Conservation (phyloP, 129 eudicot species). For the Gnaphalium uliginosum region DNA sequence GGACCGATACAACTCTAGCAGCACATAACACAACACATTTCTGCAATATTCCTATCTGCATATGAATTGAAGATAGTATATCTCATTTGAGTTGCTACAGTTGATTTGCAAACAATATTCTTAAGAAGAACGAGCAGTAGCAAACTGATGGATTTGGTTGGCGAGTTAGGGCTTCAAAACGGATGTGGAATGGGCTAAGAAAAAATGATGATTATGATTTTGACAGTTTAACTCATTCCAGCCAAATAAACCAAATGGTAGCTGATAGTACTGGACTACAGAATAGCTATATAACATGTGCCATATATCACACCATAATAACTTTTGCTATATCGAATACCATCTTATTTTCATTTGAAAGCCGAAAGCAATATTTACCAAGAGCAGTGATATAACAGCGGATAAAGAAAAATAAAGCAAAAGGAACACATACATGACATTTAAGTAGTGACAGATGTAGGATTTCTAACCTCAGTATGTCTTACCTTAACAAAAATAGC, state of each 20-base stretch:
- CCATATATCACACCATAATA: background rate
- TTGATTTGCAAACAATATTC: background rate
- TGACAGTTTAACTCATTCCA: slow-evolving; percentile 16
- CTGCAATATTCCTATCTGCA: background rate
- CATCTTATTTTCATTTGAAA: background rate
- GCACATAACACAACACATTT: slow-evolving; percentile 13
- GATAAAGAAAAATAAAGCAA: background rate
- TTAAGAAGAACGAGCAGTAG: background rate
- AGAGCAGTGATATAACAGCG: background rate
- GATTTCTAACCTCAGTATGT: background rate
- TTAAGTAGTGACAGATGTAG: background rate
- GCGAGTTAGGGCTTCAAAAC: background rate
- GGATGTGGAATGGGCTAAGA: background rate
- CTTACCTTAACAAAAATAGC: background rate
- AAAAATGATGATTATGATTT: background rate
- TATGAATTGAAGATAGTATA: background rate
- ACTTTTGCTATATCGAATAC: background rate
- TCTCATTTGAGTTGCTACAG: slow-evolving; percentile 13
- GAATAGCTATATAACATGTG: background rate
- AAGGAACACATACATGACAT: background rate
- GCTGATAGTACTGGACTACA: background rate
- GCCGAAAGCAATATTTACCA: background rate
- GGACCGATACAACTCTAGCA: slow-evolving; percentile 1
- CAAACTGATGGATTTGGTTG: slow-evolving; percentile 11
- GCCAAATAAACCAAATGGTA: background rate